These are phyloP conservation scores for Castanopsis chinensis DNA, from an alignment of 306 rosid species.

Conservation along the genomic window DNA sequence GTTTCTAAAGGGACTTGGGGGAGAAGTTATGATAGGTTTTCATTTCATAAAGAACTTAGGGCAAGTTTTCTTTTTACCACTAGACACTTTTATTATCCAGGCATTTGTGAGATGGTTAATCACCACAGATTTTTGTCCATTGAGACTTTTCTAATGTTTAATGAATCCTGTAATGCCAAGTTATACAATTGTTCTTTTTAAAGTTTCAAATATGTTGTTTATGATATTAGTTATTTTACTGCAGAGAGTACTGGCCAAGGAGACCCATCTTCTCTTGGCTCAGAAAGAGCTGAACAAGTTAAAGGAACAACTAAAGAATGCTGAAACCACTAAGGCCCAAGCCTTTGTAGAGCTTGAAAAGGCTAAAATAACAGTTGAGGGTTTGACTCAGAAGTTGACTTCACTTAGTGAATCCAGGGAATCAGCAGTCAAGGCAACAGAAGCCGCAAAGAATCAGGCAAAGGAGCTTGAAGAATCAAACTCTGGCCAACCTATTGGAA, in stretches of 20 bases:
- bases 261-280: constrained; percentile 79
- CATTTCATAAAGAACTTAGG: not conserved
- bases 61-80: not conserved
- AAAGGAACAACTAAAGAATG: constrained; percentile 73
- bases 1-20: not conserved
- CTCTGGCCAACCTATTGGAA: constrained; percentile 36
- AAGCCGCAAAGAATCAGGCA: constrained; percentile 56
- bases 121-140: not conserved
- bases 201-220: not conserved
- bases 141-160: not conserved
- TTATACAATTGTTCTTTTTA: not conserved
- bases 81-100: not conserved
- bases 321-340: constrained; percentile 79
- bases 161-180: not conserved
- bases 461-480: constrained; percentile 64
- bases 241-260: constrained; percentile 85
- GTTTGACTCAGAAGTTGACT: constrained; percentile 58
- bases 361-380: constrained; percentile 59
- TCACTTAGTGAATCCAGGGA: constrained; percentile 66
- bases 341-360: constrained; percentile 83
- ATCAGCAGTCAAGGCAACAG: constrained; percentile 55
- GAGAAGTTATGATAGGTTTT: not conserved
- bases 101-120: not conserved
- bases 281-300: constrained; percentile 82
- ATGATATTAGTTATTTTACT: constrained; percentile 26